These are phyloP conservation scores for Hygrophila difformis DNA, from an alignment of 257 asterid genomes.

Conservation along the genomic window DNA sequence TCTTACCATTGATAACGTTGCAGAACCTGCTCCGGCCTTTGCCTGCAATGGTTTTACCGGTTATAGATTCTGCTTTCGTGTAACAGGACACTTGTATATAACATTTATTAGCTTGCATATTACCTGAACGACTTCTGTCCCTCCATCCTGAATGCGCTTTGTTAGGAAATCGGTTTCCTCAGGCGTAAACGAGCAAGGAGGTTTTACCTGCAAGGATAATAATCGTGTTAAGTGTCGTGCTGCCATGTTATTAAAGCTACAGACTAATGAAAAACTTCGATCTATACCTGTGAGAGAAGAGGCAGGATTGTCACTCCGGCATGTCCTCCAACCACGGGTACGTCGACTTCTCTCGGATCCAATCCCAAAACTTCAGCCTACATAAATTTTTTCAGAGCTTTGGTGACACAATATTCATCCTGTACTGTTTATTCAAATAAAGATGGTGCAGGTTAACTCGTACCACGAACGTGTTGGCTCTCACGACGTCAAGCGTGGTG, in stretches of 20 bases:
- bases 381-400: too few species aligned
- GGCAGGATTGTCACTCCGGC: slow-evolving; percentile 93
- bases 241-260: background rate
- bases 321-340: slow-evolving; percentile 95
- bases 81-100: background rate
- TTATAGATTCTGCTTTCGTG: slow-evolving; percentile 1
- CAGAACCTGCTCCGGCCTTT: slow-evolving; percentile 92
- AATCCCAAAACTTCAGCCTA: slow-evolving; percentile 94
- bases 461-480: slow-evolving; percentile 92
- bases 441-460: slow-evolving; percentile 4
- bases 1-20: slow-evolving; percentile 80
- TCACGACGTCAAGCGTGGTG: slow-evolving; percentile 85
- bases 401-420: too few species aligned
- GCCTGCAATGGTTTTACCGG: slow-evolving; percentile 39
- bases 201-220: slow-evolving; percentile 52
- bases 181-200: slow-evolving; percentile 69
- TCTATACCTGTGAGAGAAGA: slow-evolving; percentile 74
- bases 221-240: background rate
- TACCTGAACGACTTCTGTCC: slow-evolving; percentile 91
- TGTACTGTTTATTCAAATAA: too few species aligned
- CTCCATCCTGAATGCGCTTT: slow-evolving; percentile 88
- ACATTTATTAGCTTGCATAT: background rate
- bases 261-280: background rate
- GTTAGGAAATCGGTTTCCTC: slow-evolving; percentile 77
- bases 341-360: slow-evolving; percentile 79